Conservation (phyloP, 345 rosid species). For the Leavenworthia alabamica region DNA sequence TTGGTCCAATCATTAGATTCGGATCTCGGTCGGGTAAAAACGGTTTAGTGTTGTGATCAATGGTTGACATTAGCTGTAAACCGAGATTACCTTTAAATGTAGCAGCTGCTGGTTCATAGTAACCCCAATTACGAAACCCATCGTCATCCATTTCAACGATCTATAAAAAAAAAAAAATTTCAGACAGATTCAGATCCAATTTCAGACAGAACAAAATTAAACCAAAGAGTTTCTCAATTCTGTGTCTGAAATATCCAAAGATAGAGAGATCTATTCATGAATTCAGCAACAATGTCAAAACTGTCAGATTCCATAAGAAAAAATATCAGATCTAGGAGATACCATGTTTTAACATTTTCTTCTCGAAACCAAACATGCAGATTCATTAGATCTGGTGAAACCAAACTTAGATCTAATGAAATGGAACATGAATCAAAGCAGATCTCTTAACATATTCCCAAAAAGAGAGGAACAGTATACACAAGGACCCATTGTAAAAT, state of each 20-base stretch:
- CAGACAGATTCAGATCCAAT: conserved; percentile 14
- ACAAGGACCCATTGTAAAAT: conserved; percentile 41
- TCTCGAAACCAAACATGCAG: conserved; percentile 12
- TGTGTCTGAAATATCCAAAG: background rate
- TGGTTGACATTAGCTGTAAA: conserved; percentile 79
- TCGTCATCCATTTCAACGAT: conserved; percentile 64
- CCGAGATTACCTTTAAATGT: conserved; percentile 63
- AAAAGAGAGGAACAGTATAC: conserved; percentile 38
- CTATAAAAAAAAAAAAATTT: conserved; percentile 22
- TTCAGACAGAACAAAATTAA: conserved; percentile 18
- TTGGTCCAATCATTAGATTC: conserved; percentile 46
- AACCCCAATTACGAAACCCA: conserved; percentile 85
- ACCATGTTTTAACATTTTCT: background rate
- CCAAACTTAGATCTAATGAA: conserved; percentile 23
- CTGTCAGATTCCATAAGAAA: background rate
- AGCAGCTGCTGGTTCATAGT: conserved; percentile 68
- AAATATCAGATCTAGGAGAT: conserved; percentile 6
- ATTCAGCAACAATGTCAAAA: background rate
- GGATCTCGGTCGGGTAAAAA: conserved; percentile 79
- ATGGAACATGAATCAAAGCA: conserved; percentile 1
- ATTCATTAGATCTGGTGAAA: conserved; percentile 20
- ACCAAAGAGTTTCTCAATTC: too few relatives aligned
- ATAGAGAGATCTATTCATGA: background rate
- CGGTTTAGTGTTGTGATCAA: conserved; percentile 81
- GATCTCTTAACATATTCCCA: too few relatives aligned